Evolutionary conservation across 495 filamentous ascomycete genomes (phyloP), one percentile per base, ranked within the genome.

Genomic region (Endocarpon pusillum): DNA sequence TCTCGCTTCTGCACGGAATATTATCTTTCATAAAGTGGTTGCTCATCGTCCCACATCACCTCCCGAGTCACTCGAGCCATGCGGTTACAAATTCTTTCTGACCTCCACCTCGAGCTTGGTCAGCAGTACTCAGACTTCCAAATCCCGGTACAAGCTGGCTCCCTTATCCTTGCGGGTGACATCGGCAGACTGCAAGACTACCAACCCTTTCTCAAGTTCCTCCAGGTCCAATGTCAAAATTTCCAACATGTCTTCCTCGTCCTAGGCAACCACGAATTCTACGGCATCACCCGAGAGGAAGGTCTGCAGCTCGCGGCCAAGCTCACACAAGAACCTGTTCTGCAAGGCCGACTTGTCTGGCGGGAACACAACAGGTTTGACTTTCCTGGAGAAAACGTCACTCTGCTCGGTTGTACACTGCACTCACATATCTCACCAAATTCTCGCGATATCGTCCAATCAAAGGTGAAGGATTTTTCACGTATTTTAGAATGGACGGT

Each of bases 201-300:
- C 42, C 45, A 62, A 3, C 42, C 45, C 3, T 74, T 68, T 44
- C 56, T 53, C n/a, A 21, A 39, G 18, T 73, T 75, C 40, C 43
- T 75, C 23, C 41, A 57, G 21, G 47, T 44, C 1, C 62, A 73
- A 24, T 55, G 53, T 3, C 36, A 52, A 5, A 45, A 40, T 1
- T 73, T 64, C 42, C 35, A 56, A 16, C 37, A 49, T 1, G 58
- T 73, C 0, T 72, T 67, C 40, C 52, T 73, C 1, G 52, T 72
- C 0, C 58, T 68, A 7, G 72, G 71, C 0, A 72, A 71, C 36
- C 67, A 74, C 38, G 69, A 74, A 41, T 73, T 74, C 51, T 69
- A 70, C 43, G 56, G 59, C 24, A 34, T 50, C 1, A 44, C 49
- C 6, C 55, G 54, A 23, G 35, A 38, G 2, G 41, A 46, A 10